Base-by-base conservation (phyloP, 495 filamentous ascomycete species). In the Penicillium malachiteum region DNA sequence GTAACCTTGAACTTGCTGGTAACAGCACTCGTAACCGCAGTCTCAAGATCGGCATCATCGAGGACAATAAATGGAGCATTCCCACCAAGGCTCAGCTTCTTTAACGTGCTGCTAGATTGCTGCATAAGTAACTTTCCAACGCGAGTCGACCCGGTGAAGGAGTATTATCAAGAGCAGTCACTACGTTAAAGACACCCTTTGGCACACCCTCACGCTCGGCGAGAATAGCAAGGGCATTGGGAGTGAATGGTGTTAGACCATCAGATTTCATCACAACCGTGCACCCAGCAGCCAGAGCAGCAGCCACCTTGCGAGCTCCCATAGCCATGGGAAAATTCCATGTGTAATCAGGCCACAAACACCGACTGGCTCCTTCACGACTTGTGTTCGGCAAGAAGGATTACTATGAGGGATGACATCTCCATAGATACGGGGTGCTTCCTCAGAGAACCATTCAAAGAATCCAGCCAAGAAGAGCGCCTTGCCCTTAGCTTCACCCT, bases 271-370 rank as follows among this genome's bases (percentile, higher is more conserved):
- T 62, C 1, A 82, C 76, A 0, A 78, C 69, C 5, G 77, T 79
- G 63, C 78, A 81, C 46, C 79, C 78, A 11, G 78, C 77, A 13
- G 77, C 79, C n/a, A 81, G 63, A 13, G 79, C 79, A 4, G 79
- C 72, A 14, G 81, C 90, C 46, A 91, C 79, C 66, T 95, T 93
- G n/a, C 90, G 75, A 1, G 89, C 89, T 56, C 90, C 84, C 90
- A 93, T 94, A 11, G 90, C 89, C 13, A 84, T 82, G 3, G 89
- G 90, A 64, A 92, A 93, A 66, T 94, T 94, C 90, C 90, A 95
- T 13, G 69, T 11, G 60, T 63, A 35, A 69, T 71, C 21, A 68
- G 31, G 5, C 71, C 70, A 40, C 64, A 69, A 2, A 77, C 70
- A 39, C 73, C 73, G 14, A 74, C 45, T 1, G 70, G 71, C 48